Evolutionary conservation across 2,329 filamentous ascomycete species (phyloP).

Genomic region (Cladobotryum protrusum): DNA sequence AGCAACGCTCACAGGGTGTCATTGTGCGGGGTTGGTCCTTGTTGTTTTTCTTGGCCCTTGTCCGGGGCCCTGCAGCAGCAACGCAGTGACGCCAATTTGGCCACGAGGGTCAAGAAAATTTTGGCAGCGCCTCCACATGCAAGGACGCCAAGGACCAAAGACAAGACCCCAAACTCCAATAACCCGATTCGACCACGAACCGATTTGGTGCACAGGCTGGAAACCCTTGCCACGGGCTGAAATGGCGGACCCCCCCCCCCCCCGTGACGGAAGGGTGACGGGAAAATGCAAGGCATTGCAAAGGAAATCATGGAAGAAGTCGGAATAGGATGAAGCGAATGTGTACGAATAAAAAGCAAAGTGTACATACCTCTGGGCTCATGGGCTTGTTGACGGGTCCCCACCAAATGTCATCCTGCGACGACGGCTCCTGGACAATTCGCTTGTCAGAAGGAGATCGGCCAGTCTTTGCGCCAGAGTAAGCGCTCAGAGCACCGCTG

Average conservation of each 20-base stretch:
- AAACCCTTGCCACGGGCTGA: neutral
- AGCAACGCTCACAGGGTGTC: no score
- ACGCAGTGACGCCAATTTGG: no score
- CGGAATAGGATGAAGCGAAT: neutral
- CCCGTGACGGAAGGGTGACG: neutral
- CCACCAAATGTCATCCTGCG: constrained; percentile 96
- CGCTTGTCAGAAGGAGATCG: constrained; percentile 96
- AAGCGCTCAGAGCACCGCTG: constrained; percentile 88
- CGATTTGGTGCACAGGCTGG: neutral
- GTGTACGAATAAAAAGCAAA: constrained; percentile 1
- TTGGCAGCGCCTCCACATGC: neutral
- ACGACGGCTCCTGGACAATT: constrained; percentile 85
- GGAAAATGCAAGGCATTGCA: neutral
- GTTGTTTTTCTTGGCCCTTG: no score
- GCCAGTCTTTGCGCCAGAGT: constrained; percentile 96
- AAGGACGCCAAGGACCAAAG: neutral
- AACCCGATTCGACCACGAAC: neutral
- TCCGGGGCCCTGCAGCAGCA: no score
- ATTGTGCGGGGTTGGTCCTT: no score
- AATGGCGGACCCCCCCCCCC: neutral
- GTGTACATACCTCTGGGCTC: constrained; percentile 72
- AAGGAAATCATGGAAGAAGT: neutral
- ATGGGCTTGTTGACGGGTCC: constrained; percentile 99
- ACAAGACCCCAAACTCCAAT: neutral
- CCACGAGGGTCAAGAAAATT: no score